Conservation (phyloP, 805 yeast genomes). For the Wickerhamomyces sydowiorum region DNA sequence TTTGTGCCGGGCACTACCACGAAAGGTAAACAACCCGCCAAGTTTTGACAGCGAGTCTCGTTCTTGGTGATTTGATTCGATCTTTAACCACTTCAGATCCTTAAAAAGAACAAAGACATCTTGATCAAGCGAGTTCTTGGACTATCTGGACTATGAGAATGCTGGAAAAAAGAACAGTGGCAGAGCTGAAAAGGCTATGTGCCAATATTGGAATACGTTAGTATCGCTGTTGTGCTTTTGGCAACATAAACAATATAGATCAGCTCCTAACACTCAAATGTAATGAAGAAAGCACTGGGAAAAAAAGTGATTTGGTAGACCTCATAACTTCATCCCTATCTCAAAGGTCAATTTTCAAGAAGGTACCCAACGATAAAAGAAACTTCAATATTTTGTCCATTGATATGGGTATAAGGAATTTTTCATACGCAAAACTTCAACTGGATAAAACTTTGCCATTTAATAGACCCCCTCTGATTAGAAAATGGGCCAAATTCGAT, state of each 20-base stretch:
- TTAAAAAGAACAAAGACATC: too few species aligned
- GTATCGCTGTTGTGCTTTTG: too few species aligned
- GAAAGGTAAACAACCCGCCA: too few species aligned
- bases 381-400: slow-evolving; percentile 24
- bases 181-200: slow-evolving; percentile 11
- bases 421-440: slow-evolving; percentile 24
- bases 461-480: slow-evolving; percentile 19
- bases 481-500: slow-evolving; percentile 31
- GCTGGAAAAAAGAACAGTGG: slow-evolving; percentile 7
- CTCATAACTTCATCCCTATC: slow-evolving; percentile 5
- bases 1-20: too few species aligned
- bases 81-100: too few species aligned
- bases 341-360: slow-evolving; percentile 2
- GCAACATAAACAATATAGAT: too few species aligned
- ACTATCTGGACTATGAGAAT: not conserved
- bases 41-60: too few species aligned
- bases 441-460: slow-evolving; percentile 18
- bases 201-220: slow-evolving; percentile 8
- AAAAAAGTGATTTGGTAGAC: not conserved
- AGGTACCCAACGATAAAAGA: slow-evolving; percentile 14
- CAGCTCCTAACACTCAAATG: too few species aligned
- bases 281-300: slow-evolving; percentile 3
- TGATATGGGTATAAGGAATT: slow-evolving; percentile 33
- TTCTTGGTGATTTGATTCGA: too few species aligned
- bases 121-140: too few species aligned